Conservation (phyloP, 2,329 filamentous ascomycete species). For the Ascochyta rabiei region DNA sequence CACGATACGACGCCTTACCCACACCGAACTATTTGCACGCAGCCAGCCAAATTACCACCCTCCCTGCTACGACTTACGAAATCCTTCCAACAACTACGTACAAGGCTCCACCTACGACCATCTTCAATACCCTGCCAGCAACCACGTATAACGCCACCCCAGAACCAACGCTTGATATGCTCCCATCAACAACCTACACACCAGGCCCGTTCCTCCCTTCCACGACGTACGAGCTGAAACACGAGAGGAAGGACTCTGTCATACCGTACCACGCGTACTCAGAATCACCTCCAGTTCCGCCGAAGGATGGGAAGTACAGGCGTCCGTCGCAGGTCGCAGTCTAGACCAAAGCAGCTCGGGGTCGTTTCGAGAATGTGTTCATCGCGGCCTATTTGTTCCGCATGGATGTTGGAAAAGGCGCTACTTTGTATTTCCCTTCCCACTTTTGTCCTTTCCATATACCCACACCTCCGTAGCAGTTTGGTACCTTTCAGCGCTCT, state of each 20-base stretch:
- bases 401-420: not conserved
- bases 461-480: not conserved
- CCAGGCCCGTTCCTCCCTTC: conserved; percentile 14
- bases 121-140: conserved; percentile 12
- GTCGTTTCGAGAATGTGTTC: not conserved
- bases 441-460: not conserved
- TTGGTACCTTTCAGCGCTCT: not conserved
- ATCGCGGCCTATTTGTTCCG: not conserved
- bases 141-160: conserved; percentile 14
- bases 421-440: not conserved
- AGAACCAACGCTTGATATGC: not conserved
- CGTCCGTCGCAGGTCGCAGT: not conserved
- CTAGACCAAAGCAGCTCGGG: not conserved
- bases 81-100: conserved; percentile 6
- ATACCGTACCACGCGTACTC: conserved; percentile 19
- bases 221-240: conserved; percentile 17
- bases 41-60: not conserved
- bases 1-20: conserved; percentile 1
- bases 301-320: conserved; percentile 21
- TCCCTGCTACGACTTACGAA: conserved; percentile 20
- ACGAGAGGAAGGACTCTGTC: conserved; percentile 30
- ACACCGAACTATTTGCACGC: conserved; percentile 2
- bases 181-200: conserved; percentile 6
- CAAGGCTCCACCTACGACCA: not conserved
- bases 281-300: conserved; percentile 21